A percentile compares a stretch with the other conserved stretches of the same genome.
Evolutionary conservation across 1,139 yeast genomes (phyloP).

Genomic region (Yamadazyma blattariae): DNA sequence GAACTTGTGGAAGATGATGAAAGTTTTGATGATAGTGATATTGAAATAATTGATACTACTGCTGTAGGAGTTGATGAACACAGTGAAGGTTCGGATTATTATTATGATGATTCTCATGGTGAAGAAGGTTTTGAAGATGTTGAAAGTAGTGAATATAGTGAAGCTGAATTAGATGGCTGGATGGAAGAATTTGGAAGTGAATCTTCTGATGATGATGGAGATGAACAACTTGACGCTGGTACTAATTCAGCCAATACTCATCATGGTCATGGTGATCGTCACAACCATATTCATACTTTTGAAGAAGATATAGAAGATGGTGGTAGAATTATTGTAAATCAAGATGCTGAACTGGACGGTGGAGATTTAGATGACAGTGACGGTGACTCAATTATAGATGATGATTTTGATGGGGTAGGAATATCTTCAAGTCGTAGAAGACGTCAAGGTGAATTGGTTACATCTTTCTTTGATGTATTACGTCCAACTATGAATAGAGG

Average conservation of each 20-base stretch:
- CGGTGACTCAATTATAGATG: slow-evolving; percentile 22
- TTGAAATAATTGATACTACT: slow-evolving; percentile 44
- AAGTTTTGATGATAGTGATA: slow-evolving; percentile 29
- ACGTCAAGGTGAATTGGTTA: slow-evolving; percentile 20
- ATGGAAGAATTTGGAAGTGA: slow-evolving; percentile 38
- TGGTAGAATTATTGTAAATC: slow-evolving; percentile 16
- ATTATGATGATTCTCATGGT: slow-evolving; percentile 31
- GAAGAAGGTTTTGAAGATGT: slow-evolving; percentile 31
- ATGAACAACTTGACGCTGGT: slow-evolving; percentile 7
- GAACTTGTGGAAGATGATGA: slow-evolving; percentile 14
- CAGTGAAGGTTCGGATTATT: slow-evolving; percentile 17
- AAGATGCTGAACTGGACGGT: slow-evolving; percentile 6
- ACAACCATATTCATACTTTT: slow-evolving; percentile 1
- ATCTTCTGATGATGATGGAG: slow-evolving; percentile 12
- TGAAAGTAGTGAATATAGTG: slow-evolving; percentile 34
- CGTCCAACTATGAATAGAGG: slow-evolving; percentile 20
- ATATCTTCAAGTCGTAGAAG: slow-evolving; percentile 13
- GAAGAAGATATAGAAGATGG: slow-evolving; percentile 23
- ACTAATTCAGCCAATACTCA: not conserved
- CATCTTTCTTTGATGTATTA: slow-evolving; percentile 24
- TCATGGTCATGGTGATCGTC: not conserved
- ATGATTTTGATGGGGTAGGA: slow-evolving; percentile 18
- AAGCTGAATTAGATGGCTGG: slow-evolving; percentile 45
- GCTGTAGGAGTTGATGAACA: slow-evolving; percentile 23
- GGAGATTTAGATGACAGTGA: slow-evolving; percentile 19